Percentiles rank a stretch among this genome's conserved stretches.
These are phyloP conservation scores for Sphaerulina musiva DNA, from an alignment of 2,329 filamentous ascomycete species.

Conservation along the genomic window DNA sequence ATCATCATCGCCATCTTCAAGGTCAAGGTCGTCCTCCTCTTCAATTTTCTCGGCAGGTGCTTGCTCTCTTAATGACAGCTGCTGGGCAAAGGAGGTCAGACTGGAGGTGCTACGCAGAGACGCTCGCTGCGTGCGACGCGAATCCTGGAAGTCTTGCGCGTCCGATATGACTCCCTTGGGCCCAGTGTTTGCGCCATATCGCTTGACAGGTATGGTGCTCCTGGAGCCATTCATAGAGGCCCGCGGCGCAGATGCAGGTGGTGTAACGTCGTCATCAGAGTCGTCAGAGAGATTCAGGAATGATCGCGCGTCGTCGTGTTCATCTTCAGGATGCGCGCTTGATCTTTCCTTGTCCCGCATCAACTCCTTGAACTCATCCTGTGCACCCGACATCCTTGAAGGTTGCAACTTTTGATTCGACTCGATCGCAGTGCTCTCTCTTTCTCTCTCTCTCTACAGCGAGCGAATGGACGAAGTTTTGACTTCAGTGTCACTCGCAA, in stretches of 20 bases:
- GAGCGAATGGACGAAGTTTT: constrained; percentile 5
- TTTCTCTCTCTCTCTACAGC: background rate
- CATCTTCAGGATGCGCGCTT: constrained; percentile 46
- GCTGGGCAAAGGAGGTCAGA: constrained; percentile 16
- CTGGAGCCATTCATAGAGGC: constrained; percentile 39
- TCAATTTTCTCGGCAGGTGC: constrained; percentile 22
- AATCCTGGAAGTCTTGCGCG: constrained; percentile 60
- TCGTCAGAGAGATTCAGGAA: constrained; percentile 42
- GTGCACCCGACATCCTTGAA: constrained; percentile 41
- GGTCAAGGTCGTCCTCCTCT: constrained; percentile 47
- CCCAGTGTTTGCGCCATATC: constrained; percentile 66
- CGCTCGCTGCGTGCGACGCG: constrained; percentile 27
- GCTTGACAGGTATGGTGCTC: constrained; percentile 51
- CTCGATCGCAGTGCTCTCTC: background rate
- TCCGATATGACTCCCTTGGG: constrained; percentile 85
- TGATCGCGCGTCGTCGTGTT: constrained; percentile 38
- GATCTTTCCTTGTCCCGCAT: constrained; percentile 42
- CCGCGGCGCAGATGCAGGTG: constrained; percentile 48
- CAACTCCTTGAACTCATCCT: constrained; percentile 49
- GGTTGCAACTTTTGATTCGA: background rate
- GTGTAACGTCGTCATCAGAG: constrained; percentile 29
- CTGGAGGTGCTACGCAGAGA: constrained; percentile 22
- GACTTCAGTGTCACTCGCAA: constrained; percentile 11
- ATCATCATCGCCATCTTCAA: constrained; percentile 64
- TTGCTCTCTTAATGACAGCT: constrained; percentile 11